Base-by-base conservation (phyloP, 176 grass and related monocot species). In the Bonia amplexicaulis region DNA sequence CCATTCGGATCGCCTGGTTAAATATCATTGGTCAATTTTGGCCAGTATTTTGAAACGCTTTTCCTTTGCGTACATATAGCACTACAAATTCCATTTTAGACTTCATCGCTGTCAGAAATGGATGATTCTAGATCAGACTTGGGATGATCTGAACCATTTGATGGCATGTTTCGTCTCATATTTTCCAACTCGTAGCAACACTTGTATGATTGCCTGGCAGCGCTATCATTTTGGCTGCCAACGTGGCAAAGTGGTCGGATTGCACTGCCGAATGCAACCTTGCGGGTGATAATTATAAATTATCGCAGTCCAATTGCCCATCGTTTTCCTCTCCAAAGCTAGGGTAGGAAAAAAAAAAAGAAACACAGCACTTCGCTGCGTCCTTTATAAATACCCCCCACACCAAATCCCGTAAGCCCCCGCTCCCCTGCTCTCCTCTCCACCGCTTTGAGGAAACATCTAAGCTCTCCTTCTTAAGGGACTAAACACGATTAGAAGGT, bases 371-470 rank as follows among this genome's bases (percentile, higher is more conserved):
- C 70, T 31, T 66, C 41, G 31, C 59, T 80, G 52, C 11, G 62
- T 67, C 87, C 71, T 73, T 82, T 92, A 90, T 90, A 97, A 94
- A 97, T 89, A 90, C 51, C 85, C 69, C 69, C 20, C 77, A 55
- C 49, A 13, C 20, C 73, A 19, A 76, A 27, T 29, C 71, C 59
- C 84, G 48, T 49, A n/a, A 64, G 76, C 39, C 78, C 89, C 41
- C 2, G 42, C 46, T 3, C 25, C 46, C 22, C 46, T 9, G 40
- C 74, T 77, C 78, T 60, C 52, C 39, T 86, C 80, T 90, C 92
- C 90, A 77, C 83, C 83, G 61, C 80, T 88, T 85, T 35, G 60
- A 82, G 85, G 90, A 88, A 91, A 88, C 74, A 25, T 81, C 82
- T 58, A 76, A 66, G 49, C 73, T 44, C 57, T 57, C 25, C 47